Conservation (phyloP, 1,139 yeast genomes). For the Debaryomyces sp. region DNA sequence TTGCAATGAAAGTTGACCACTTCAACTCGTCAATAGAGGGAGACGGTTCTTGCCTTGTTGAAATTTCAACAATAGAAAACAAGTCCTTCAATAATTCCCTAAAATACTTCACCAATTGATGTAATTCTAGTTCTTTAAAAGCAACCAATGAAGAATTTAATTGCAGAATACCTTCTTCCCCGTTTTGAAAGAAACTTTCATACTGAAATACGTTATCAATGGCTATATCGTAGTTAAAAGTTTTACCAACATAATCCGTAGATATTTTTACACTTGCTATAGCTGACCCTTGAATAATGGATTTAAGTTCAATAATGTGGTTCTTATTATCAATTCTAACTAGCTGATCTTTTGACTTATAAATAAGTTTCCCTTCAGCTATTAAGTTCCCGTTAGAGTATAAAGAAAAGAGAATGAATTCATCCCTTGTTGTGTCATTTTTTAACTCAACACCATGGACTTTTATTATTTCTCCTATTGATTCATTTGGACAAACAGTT, state of each 20-base stretch:
- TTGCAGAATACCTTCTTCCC: conserved; percentile 48
- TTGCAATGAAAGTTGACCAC: conserved; percentile 52
- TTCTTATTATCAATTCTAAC: conserved; percentile 44
- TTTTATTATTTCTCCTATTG: conserved; percentile 69
- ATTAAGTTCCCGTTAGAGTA: conserved; percentile 64
- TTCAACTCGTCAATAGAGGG: conserved; percentile 19
- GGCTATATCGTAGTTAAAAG: conserved; percentile 61
- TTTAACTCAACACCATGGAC: conserved; percentile 55
- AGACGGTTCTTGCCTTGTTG: conserved; percentile 21
- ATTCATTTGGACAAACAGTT: conserved; percentile 76
- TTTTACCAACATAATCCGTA: conserved; percentile 71
- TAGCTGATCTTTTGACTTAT: conserved; percentile 43
- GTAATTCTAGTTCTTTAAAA: conserved; percentile 48
- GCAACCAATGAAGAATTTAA: conserved; percentile 42
- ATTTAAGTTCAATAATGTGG: conserved; percentile 38
- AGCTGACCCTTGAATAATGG: conserved; percentile 36
- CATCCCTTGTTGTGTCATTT: conserved; percentile 47
- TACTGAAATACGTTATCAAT: conserved; percentile 61
- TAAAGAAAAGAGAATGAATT: conserved; percentile 58
- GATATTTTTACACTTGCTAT: conserved; percentile 59
- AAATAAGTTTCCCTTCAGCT: conserved; percentile 55
- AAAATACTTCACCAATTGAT: conserved; percentile 55
- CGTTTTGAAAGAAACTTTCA: conserved; percentile 48
- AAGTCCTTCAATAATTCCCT: conserved; percentile 51
- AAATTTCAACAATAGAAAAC: conserved; percentile 40